A percentile compares a stretch with the other conserved stretches of the same genome.
Evolutionary conservation across 2,329 filamentous ascomycete genomes (phyloP).

Genomic region (Diaporthe velutina): DNA sequence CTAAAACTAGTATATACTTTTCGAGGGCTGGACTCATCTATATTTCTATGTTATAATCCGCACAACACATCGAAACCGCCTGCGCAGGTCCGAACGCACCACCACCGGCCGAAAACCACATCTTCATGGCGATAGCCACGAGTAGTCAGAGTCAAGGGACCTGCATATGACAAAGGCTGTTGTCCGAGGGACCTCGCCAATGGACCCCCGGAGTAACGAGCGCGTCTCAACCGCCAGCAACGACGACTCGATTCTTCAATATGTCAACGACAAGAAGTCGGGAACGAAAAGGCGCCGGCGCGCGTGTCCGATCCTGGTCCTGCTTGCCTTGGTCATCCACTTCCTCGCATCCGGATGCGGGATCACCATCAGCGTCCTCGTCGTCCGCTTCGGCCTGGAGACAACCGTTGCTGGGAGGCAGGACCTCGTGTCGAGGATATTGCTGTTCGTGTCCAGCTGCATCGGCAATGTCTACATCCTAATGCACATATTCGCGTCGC

Average conservation of each 20-base stretch:
- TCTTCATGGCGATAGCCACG: constrained; percentile 23
- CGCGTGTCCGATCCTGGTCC: constrained; percentile 13
- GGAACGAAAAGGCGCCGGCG: constrained; percentile 7
- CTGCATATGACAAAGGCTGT: constrained; percentile 18
- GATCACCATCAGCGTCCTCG: constrained; percentile 29
- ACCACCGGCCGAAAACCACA: background rate
- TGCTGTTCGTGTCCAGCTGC: constrained; percentile 34
- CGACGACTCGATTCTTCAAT: constrained; percentile 9
- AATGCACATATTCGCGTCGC: constrained; percentile 32
- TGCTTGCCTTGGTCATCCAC: constrained; percentile 22
- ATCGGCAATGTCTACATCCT: constrained; percentile 36
- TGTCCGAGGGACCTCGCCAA: constrained; percentile 24
- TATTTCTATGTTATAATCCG: background rate
- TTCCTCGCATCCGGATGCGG: constrained; percentile 13
- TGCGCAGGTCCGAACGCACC: background rate
- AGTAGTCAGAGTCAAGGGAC: constrained; percentile 16
- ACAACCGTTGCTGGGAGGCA: background rate
- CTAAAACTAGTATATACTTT: background rate
- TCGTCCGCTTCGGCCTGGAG: constrained; percentile 24
- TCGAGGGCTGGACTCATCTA: background rate
- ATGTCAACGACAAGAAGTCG: background rate
- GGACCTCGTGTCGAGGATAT: constrained; percentile 31
- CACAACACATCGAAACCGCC: background rate
- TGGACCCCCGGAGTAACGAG: constrained; percentile 31
- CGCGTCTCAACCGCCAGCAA: constrained; percentile 19